phyloP scores from a whole-genome alignment of 257 asterid species.

The Thymus quinquecostatus region DNA sequence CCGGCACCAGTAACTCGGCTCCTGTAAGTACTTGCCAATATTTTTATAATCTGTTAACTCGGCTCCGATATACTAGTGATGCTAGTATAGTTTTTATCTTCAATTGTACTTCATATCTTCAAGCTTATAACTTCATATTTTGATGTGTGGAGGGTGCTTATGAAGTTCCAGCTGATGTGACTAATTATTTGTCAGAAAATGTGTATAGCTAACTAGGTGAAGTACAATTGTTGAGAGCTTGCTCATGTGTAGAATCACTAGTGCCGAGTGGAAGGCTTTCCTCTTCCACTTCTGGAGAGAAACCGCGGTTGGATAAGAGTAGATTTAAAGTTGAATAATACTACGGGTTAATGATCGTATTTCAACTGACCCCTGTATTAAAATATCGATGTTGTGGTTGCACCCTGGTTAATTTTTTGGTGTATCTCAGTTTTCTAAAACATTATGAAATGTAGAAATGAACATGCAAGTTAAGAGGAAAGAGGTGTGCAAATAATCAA shows the following conservation, averaged over 20 bases:
- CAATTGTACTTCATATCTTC: too few relatives aligned
- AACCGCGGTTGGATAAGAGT: background rate
- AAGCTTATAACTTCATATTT: too few relatives aligned
- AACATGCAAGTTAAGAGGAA: background rate
- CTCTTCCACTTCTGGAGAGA: background rate
- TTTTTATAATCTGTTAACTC: too few relatives aligned
- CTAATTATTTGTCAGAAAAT: slow-evolving; percentile 59
- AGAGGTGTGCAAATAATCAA: background rate
- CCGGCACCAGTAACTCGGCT: too few relatives aligned
- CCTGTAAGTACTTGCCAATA: too few relatives aligned
- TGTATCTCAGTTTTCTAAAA: background rate
- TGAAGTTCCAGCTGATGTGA: slow-evolving; percentile 76
- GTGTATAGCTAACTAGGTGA: slow-evolving; percentile 39
- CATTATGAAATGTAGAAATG: background rate
- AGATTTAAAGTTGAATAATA: slow-evolving; percentile 21
- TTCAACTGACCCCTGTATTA: too few relatives aligned
- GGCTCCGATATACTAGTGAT: too few relatives aligned
- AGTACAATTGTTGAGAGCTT: background rate
- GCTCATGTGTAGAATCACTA: slow-evolving; percentile 1
- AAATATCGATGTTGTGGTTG: background rate
- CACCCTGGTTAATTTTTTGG: background rate
- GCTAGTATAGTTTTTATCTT: too few relatives aligned
- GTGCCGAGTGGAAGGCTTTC: background rate
- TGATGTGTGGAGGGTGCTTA: slow-evolving; percentile 93
- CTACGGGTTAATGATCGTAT: too few relatives aligned